Evolutionary conservation across 345 rosid genomes (phyloP), one percentile per base, ranked within the genome.

Genomic region (Iberis pinnata): DNA sequence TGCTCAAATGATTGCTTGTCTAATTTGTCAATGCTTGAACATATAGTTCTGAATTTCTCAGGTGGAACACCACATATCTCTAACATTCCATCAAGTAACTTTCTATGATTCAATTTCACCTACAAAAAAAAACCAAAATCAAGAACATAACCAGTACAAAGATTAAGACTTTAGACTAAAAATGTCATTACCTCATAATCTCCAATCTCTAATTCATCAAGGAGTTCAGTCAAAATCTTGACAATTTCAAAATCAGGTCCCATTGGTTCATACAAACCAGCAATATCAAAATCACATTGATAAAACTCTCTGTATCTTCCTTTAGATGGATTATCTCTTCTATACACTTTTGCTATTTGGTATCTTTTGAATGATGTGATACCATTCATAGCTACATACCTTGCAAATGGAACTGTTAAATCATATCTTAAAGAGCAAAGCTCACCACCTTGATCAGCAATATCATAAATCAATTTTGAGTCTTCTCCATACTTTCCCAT

Each of bases 391-490:
- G 93, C 94, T 76, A 80, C 81, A 58, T 74, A 77, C 44, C 94
- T 67, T 31, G 94, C 85, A 75, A 88, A 88, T 53, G 96, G 93
- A 35, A 87, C 93, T 11, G 94, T 88, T 58, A 84, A 67, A 73
- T 88, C 94, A 39, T 88, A 88, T 25, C 94, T 70, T 54, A 84
- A 57, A 41, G 88, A 88, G 69, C 88, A 88, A 32, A 77, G 88
- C 76, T 84, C 94, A 58, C 94, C 96, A 43, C 94, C 94, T 86
- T 87, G 87, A 47, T 83, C 93, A 41, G 79, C 96, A 24, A 87
- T 80, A 77, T 87, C 89, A 53, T 79, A 87, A 54, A 87, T 70
- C 75, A 87, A 70, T 65, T 84, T 87, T 7, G 89, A 79, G 55
- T 87, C 96, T 70, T 87, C 89, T 42, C 93, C 96, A 12, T 81